phyloP scores from a whole-genome alignment of 179 eudicot genomes.

The Carnegiea gigantea region DNA sequence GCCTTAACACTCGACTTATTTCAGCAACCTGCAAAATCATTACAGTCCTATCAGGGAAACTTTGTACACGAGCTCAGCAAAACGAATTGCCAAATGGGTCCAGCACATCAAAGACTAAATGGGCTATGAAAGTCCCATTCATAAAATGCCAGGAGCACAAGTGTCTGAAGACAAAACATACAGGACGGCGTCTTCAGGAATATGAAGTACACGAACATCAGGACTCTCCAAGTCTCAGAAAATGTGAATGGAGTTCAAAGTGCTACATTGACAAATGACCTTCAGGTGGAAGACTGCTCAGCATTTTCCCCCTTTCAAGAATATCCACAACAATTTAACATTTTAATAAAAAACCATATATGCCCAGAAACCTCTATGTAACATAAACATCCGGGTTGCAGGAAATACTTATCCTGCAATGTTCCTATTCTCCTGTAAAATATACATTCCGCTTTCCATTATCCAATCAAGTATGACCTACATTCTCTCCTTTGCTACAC shows the following conservation, averaged over 20 bases:
- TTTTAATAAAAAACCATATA: neutral
- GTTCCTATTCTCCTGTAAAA: too few species aligned
- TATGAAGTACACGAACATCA: neutral
- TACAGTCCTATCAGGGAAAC: neutral
- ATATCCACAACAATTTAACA: neutral
- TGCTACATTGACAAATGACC: too few species aligned
- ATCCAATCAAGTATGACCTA: neutral
- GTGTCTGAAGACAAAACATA: neutral
- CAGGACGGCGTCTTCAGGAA: neutral
- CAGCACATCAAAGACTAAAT: constrained; percentile 3
- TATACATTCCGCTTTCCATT: neutral
- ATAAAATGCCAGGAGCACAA: neutral
- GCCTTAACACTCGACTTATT: constrained; percentile 80
- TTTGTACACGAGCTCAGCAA: neutral
- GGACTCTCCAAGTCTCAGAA: neutral
- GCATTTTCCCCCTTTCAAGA: neutral
- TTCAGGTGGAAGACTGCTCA: neutral
- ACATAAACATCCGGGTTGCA: too few species aligned
- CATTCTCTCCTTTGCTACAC: neutral
- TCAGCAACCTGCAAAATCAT: constrained; percentile 71
- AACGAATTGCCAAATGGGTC: neutral
- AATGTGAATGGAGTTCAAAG: neutral
- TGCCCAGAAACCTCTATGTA: too few species aligned
- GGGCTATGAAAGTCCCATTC: neutral
- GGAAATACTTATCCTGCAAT: too few species aligned